Evolutionary conservation across 768 basidiomycete species (phyloP), one percentile per base, ranked within the genome.

Genomic region (Amanita polypyramis): DNA sequence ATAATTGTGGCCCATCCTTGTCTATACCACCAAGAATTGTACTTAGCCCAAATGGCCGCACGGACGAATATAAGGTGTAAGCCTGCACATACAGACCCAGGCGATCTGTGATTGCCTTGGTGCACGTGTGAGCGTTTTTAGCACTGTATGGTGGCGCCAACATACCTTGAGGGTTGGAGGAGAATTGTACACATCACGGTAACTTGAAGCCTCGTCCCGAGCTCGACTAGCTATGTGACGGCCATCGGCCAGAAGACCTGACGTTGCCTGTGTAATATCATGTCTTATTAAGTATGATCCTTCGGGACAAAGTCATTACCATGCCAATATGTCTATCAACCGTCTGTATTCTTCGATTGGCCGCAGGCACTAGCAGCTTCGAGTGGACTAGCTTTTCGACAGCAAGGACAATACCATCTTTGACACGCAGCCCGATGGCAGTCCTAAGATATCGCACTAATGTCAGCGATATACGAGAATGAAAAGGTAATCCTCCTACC

Each of bases 321-420:
- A 98, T 67, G 50, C 95, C 96, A 57, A 97, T 84, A 62, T 98
- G 95, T 55, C 80, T 78, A 66, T 99, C 96, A 55, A 98, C 69
- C 8, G 85, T 89, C 57, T 92, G 88, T 61, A 99, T 98, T 58
- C 96, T 78, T 57, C 87, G 76, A 70, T 99, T 98, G 44, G 83
- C 82, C 44, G 82, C 90, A 27, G 93, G 93, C 2, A 99, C 87
- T 19, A 98, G 74, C 45, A 98, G 82, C 66, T 98, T 97, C 30
- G 91, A 94, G 65, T 94, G 92, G 8, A 97, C 77, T 37, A 98
- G 77, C 65, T 96, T 95, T 79, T 99, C 96, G n/a, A 98, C 93
- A 2, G 93, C 96, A 38, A 99, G 71, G 20, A 99, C 80, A 51
- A 99, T 69, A 17, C 96, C 96, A 62, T 95, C 92, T 66, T 91